These are phyloP conservation scores for Pholiota molesta DNA, from an alignment of 768 basidiomycete genomes.

Conservation along the genomic window DNA sequence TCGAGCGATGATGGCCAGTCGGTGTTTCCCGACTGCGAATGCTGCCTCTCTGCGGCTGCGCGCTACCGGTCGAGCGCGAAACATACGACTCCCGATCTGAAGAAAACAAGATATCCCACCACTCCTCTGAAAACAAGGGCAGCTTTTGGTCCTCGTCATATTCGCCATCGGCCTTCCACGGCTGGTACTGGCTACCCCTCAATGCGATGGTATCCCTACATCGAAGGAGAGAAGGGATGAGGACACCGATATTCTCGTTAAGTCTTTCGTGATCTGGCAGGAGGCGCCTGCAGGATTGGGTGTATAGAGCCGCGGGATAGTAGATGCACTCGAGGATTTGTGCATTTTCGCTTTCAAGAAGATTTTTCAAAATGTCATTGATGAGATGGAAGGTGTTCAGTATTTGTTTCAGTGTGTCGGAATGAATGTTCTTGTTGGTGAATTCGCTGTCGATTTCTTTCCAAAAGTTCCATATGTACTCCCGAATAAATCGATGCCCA, in stretches of 20 bases:
- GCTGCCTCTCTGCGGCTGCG: too few relatives aligned
- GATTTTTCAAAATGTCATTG: background rate
- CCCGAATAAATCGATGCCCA: constrained; percentile 1
- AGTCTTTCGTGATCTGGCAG: background rate
- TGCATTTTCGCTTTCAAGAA: background rate
- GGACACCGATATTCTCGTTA: background rate
- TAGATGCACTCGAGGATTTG: background rate
- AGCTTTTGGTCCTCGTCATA: background rate
- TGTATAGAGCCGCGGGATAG: constrained; percentile 3
- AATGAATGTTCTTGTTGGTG: background rate
- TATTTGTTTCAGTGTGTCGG: background rate
- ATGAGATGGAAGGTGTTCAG: background rate
- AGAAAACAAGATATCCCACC: constrained; percentile 4
- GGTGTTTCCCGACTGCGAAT: too few relatives aligned
- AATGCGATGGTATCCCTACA: background rate
- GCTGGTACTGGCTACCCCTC: background rate
- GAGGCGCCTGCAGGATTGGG: background rate
- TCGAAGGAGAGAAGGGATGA: background rate
- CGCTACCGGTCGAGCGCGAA: background rate
- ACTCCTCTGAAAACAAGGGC: background rate
- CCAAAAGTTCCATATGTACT: constrained; percentile 11
- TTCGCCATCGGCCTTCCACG: background rate
- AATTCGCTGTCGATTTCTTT: constrained; percentile 5
- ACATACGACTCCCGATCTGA: background rate
- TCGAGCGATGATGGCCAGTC: too few relatives aligned